phyloP scores from a whole-genome alignment of 805 yeast genomes.

The Saccharomycopsis guyanensis region DNA sequence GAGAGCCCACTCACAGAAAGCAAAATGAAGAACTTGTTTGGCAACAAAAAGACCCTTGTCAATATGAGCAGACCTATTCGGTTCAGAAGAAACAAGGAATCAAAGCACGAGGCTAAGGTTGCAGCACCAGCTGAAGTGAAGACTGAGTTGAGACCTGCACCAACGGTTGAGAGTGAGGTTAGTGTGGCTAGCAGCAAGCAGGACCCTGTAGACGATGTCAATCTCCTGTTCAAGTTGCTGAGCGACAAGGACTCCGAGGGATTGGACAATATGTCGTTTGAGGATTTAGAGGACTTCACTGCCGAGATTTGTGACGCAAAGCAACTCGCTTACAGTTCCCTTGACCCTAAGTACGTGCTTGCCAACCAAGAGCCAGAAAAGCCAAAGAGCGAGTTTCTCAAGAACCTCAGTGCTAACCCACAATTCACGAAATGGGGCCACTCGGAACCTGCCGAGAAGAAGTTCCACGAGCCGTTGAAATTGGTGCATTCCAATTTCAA shows the following conservation, averaged over 20 bases:
- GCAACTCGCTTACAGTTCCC: conserved; percentile 3
- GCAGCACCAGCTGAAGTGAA: not conserved
- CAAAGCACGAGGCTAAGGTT: not conserved
- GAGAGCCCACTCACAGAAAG: conserved; percentile 18
- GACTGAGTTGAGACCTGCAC: not conserved
- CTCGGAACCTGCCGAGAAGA: not conserved
- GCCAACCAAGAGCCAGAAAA: not conserved
- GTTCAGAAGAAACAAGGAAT: not conserved
- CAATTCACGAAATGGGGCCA: not conserved
- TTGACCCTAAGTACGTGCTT: conserved; percentile 12
- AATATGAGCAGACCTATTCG: conserved; percentile 20
- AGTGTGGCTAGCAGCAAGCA: too few species aligned
- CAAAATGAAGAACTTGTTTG: conserved; percentile 19
- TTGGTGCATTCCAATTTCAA: not conserved
- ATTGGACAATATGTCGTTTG: not conserved
- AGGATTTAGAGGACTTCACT: conserved; percentile 1
- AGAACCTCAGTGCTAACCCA: not conserved
- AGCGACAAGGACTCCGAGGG: too few species aligned
- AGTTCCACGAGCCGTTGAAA: not conserved
- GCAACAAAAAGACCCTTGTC: conserved; percentile 15
- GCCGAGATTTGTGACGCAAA: conserved; percentile 14
- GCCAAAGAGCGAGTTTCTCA: not conserved
- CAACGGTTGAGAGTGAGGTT: not conserved
- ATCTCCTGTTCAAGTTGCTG: too few species aligned
- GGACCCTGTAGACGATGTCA: not conserved